A percentile compares a stretch with the other conserved stretches of the same genome.
These are phyloP conservation scores for Skeletonema tropicum DNA, from an alignment of 108 stramenopile genomes.

Conservation along the genomic window DNA sequence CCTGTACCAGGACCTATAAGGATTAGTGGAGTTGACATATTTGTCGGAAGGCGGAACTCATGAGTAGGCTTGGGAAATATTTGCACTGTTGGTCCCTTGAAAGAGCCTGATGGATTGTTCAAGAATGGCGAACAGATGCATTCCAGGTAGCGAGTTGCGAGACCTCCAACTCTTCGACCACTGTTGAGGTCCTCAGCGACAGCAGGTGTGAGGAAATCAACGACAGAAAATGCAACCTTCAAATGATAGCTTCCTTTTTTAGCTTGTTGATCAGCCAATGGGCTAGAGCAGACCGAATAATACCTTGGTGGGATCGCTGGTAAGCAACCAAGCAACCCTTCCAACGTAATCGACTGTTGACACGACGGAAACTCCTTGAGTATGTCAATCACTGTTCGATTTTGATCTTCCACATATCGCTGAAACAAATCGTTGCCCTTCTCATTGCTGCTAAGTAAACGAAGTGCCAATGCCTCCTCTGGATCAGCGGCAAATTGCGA, in stretches of 20 bases:
- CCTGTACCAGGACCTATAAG: constrained; percentile 99
- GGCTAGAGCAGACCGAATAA: constrained; percentile 93
- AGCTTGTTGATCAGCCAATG: constrained; percentile 56
- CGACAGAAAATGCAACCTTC: constrained; percentile 90
- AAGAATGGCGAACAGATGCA: constrained; percentile 64
- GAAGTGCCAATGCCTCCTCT: constrained; percentile 59
- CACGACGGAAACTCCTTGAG: constrained; percentile 89
- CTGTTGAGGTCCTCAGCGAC: constrained; percentile 32
- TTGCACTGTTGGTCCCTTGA: constrained; percentile 41
- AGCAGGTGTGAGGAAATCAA: constrained; percentile 81
- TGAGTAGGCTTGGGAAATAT: constrained; percentile 88
- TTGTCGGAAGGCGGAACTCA: constrained; percentile 84
- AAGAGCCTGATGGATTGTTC: constrained; percentile 1
- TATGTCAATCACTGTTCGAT: constrained; percentile 75
- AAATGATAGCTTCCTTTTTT: constrained; percentile 28
- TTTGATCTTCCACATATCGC: constrained; percentile 72
- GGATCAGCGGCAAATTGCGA: constrained; percentile 67
- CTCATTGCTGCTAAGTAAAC: constrained; percentile 60
- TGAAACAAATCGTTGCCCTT: constrained; percentile 40
- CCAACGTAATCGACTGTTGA: constrained; percentile 63
- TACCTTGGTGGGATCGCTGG: constrained; percentile 87
- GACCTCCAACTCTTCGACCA: constrained; percentile 68
- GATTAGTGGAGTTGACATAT: constrained; percentile 78
- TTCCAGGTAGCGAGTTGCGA: constrained; percentile 85
- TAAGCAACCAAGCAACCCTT: constrained; percentile 70